These are phyloP conservation scores for Carex myosuroides DNA, from an alignment of 176 grass and related monocot genomes.

Conservation along the genomic window DNA sequence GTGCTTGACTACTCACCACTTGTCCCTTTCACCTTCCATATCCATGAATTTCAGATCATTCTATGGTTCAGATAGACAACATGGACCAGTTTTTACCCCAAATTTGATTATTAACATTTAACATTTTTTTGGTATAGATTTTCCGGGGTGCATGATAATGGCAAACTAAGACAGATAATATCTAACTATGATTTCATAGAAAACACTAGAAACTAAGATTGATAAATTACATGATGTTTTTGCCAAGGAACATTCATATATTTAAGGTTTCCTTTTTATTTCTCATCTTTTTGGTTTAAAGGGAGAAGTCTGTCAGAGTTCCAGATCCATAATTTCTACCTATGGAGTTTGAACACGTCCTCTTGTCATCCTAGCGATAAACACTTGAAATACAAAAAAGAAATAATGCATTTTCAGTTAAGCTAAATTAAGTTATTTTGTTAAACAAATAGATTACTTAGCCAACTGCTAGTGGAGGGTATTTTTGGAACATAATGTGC, in stretches of 20 bases:
- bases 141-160: neutral
- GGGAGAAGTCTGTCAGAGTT: neutral
- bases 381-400: neutral
- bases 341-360: neutral
- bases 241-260: neutral
- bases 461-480: neutral
- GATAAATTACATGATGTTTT: neutral
- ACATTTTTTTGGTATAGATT: neutral
- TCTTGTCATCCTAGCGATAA: neutral
- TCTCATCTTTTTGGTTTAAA: neutral
- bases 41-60: neutral
- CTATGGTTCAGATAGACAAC: neutral
- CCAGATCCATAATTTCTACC: neutral
- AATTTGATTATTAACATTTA: neutral
- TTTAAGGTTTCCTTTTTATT: neutral
- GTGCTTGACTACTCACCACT: neutral
- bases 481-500: neutral
- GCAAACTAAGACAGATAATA: neutral
- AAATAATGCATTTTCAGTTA: neutral
- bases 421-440: neutral
- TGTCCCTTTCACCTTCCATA: neutral
- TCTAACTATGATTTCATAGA: neutral
- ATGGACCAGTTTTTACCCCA: neutral
- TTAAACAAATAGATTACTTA: neutral
- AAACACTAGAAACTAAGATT: neutral